Evolutionary conservation across 495 filamentous ascomycete genomes (phyloP).

Genomic region (Aspergillus baeticus): DNA sequence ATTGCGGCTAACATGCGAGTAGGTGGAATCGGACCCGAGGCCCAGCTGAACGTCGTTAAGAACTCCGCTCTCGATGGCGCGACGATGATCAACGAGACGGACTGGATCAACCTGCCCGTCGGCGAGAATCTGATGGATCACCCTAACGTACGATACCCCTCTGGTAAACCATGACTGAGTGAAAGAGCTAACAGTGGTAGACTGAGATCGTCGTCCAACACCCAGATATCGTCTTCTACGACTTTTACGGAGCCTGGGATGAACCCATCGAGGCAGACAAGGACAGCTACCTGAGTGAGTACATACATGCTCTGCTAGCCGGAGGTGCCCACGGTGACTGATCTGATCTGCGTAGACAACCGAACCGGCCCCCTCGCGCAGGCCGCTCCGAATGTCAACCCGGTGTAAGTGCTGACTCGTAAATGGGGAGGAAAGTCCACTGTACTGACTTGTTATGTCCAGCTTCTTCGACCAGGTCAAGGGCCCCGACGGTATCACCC

Average conservation of each 20-base stretch:
- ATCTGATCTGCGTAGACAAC: neutral
- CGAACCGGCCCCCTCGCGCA: slow-evolving; percentile 16
- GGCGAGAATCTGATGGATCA: slow-evolving; percentile 75
- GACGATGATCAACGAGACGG: slow-evolving; percentile 51
- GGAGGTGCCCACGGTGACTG: neutral
- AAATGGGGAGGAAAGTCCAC: too few relatives aligned
- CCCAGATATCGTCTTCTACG: slow-evolving; percentile 19
- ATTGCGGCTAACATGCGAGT: neutral
- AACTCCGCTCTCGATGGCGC: slow-evolving; percentile 31
- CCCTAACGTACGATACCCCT: slow-evolving; percentile 54
- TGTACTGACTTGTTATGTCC: neutral
- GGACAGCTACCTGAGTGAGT: slow-evolving; percentile 14
- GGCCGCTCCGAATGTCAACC: slow-evolving; percentile 18
- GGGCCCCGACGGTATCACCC: slow-evolving; percentile 9
- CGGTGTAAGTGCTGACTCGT: slow-evolving; percentile 14
- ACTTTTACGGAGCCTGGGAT: slow-evolving; percentile 16
- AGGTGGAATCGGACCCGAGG: slow-evolving; percentile 55
- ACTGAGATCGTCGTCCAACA: slow-evolving; percentile 18
- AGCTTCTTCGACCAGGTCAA: slow-evolving; percentile 22
- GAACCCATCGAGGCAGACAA: slow-evolving; percentile 12
- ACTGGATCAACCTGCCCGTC: slow-evolving; percentile 74
- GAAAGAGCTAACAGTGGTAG: slow-evolving; percentile 22
- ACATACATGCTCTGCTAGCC: too few relatives aligned
- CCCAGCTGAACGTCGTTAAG: slow-evolving; percentile 58
- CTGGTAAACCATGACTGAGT: neutral